Base-by-base conservation (phyloP, 257 asterid species). In the Solanum dulcamara region DNA sequence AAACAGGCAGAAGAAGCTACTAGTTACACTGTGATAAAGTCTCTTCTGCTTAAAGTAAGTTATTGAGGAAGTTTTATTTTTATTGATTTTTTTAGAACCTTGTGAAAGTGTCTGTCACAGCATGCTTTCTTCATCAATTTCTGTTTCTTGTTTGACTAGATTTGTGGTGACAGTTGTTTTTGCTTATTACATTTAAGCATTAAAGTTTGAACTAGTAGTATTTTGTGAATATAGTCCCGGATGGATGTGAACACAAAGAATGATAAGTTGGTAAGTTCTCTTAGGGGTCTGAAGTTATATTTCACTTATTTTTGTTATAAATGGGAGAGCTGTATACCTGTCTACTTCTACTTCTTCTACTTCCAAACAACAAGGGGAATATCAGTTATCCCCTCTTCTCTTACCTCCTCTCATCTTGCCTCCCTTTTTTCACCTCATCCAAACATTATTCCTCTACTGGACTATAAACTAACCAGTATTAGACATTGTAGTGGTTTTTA, bases 11-110 rank as follows among this genome's bases (percentile, higher is more conserved):
- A 91, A 85, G 90, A 89, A 88, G 94, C 94, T 67, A 75, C 95
- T 72, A 89, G 89, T 83, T 92, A 87, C 87, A 50, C 77, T 40
- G 90, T 88, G 70, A 83, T 95, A 22, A 95, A 93, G 91, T 84
- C 87, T 83, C 90, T 89, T 87, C 89, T 95, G 89, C 97, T 95
- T 87, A 94, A 94, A 88, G 98, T 95, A 90, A 86, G 93, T 48
- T 48, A 48, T 77, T 46, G 24, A 14, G 40, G 62, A 77, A 77
- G 28, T 77, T 46, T 62, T 77, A 46, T 18, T 77, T 79, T 28
- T 79, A 66, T 50, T 48, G 44, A 28, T 79, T 28, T 30, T 48
- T 17, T 30, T 48, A 46, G 66, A 11, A 30, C 64, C 59, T 46
- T 46, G 62, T 28, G 42, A 17, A 77, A 77, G 62, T 77, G 62